Base-by-base conservation (phyloP, 805 yeast genomes). In the Wickerhamiella nectarea region DNA sequence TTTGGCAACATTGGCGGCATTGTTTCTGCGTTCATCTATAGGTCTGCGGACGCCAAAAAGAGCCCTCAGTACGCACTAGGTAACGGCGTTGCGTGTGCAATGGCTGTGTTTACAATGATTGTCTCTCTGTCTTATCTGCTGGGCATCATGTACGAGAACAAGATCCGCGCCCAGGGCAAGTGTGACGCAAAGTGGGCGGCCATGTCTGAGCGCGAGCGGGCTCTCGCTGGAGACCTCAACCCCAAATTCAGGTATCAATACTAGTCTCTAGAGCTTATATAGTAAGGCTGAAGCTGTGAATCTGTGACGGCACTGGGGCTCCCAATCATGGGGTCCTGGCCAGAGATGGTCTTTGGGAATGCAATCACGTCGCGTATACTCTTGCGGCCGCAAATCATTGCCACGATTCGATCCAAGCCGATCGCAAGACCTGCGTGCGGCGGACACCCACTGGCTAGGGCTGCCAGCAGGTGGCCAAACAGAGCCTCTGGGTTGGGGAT, bases 341-440 rank as follows among this genome's bases (percentile, higher is more conserved):
- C 98, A 7, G 81, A 73, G 51, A 80, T 78, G 36, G 86, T 85
- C 64, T 91, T 91, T 2, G 99, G 99, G 60, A 91, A 91, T 1
- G 97, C 94, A 48, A 91, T 80, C 3, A 91, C 97, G 56, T 91
- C 96, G 51, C 95, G 66, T 26, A 91, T 87, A 49, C 84, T 82
- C 4, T 67, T 56, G 15, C 79, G 68, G 0, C 85, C 91, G n/a
- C 78, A 61, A 25, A 89, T 58, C 89, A 89, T 85, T 0, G 98
- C 91, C 54, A 93, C 78, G 68, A 91, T 66, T 49, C 99, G 67
- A 59, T 91, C 99, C 52, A 91, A 82, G 0, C 98, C 99, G 28
- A 91, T 68, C 0, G 98, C 99, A 31, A 91, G 67, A 0, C 99
- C 99, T 2, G 96, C 95, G 63, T 91, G 99, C 1, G 99, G 99